Evolutionary conservation across 805 yeast genomes (phyloP).

Genomic region (Sugiyamaella americana): DNA sequence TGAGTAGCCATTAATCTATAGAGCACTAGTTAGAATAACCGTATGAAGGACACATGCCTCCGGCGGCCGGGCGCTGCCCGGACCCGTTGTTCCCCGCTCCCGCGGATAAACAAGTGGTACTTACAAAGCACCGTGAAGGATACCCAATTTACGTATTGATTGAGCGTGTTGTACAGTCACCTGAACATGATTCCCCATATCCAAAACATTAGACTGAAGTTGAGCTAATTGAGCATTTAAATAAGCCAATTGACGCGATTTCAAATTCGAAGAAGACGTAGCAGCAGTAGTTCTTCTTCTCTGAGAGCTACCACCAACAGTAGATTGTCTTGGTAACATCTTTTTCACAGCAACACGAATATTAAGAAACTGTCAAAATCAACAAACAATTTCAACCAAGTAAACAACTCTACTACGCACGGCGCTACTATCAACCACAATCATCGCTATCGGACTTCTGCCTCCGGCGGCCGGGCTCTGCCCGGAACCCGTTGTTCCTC

Average conservation of each 20-base stretch:
- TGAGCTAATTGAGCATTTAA: slow-evolving; percentile 48
- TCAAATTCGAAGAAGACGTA: slow-evolving; percentile 13
- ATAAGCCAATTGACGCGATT: slow-evolving; percentile 43
- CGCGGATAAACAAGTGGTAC: no score
- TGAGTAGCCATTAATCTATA: slow-evolving; percentile 31
- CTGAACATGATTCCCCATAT: slow-evolving; percentile 45
- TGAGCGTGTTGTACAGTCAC: slow-evolving; percentile 49
- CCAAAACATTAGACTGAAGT: slow-evolving; percentile 50
- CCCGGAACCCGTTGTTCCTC: no score
- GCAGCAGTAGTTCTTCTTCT: slow-evolving; percentile 8
- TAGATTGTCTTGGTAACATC: slow-evolving; percentile 12
- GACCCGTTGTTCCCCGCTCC: no score
- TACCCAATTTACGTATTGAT: slow-evolving; percentile 47
- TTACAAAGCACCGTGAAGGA: slow-evolving; percentile 50
- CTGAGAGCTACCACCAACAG: slow-evolving; percentile 9
- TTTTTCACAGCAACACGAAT: no score
- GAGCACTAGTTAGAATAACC: neutral
- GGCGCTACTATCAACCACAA: no score
- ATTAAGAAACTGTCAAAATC: neutral
- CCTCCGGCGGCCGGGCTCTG: no score
- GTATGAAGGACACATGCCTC: neutral
- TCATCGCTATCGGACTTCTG: no score
- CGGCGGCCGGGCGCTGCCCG: no score
- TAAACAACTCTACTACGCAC: no score
- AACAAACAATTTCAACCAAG: no score